Evolutionary conservation across 108 stramenopile genomes (phyloP).

Genomic region (Pseudonitzschia multiseries): DNA sequence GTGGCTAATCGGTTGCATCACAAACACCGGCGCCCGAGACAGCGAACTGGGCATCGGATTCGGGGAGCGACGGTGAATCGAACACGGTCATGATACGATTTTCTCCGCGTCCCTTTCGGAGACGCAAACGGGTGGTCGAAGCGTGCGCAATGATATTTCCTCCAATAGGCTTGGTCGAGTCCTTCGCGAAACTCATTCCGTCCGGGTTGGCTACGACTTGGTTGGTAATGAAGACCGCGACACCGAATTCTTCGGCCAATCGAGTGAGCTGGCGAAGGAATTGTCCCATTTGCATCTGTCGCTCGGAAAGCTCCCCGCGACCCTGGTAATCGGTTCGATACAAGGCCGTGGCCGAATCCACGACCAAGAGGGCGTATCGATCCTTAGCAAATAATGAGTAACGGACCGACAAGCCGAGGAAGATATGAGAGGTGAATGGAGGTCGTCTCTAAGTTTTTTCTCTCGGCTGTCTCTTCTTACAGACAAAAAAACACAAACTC

Average conservation of each 20-base stretch:
- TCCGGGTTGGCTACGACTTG: conserved; percentile 99
- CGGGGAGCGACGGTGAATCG: conserved; percentile 95
- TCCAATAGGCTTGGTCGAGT: conserved; percentile 98
- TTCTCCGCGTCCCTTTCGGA: conserved; percentile 98
- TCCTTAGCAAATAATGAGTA: too few species aligned
- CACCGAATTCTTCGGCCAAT: conserved; percentile 97
- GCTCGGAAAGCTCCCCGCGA: conserved; percentile 96
- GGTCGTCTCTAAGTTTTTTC: too few species aligned
- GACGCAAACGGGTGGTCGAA: conserved; percentile 92
- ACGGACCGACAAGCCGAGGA: too few species aligned
- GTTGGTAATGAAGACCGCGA: conserved; percentile 99
- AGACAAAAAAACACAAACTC: too few species aligned
- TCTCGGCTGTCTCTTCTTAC: too few species aligned
- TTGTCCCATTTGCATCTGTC: conserved; percentile 97
- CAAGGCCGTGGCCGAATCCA: conserved; percentile 97
- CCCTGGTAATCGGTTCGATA: conserved; percentile 99
- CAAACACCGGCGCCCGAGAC: conserved; percentile 71
- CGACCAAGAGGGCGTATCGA: conserved; percentile 95
- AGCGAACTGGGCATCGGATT: conserved; percentile 92
- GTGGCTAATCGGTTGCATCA: conserved; percentile 76
- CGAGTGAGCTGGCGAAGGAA: conserved; percentile 97
- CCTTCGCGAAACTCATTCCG: conserved; percentile 97
- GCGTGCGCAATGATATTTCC: conserved; percentile 99
- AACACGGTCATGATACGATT: conserved; percentile 97
- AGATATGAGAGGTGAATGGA: too few species aligned